Base-by-base conservation (phyloP, 1,284 basidiomycete species). In the Paramarasmius palmivorus region DNA sequence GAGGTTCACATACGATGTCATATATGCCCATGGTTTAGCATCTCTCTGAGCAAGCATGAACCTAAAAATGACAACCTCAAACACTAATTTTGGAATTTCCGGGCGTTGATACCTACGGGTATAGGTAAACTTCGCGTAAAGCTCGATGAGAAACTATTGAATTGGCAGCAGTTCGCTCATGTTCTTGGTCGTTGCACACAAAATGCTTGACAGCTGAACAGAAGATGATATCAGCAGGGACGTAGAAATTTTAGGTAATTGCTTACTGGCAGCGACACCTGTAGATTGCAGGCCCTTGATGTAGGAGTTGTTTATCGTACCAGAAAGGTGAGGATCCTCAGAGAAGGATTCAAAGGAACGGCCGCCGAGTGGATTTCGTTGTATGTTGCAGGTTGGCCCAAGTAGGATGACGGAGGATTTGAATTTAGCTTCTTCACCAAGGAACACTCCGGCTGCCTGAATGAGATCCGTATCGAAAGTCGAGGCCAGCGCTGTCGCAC, bases 341-440 rank as follows among this genome's bases (percentile, higher is more conserved):
- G 83, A 84, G 68, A 86, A 89, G 4, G 81, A 83, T 65, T 89
- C 87, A 61, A 89, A 89, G 6, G 83, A 77, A 20, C 86, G 73
- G 2, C 83, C 82, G 8, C 82, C 83, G 0, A 84, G 72, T 29
- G 83, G 83, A 7, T 73, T 73, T 15, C 86, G 77, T 61, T 86
- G 85, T 29, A 88, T 86, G 64, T 88, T 90, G 68, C 83, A 86
- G 1, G 86, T 88, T 2, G 84, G 86, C 8, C 83, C 86, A 37
- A 88, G 74, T 5, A 86, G 67, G 23, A 86, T 68, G 25, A 82
- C 79, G 1, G 83, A 82, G 0, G 83, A 82, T 61, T 84, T 85
- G 57, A 78, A 66, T 65, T 87, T 87, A 19, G 84, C 75, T 65
- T 88, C 85, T 52, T 78, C 69, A 2, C 75, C 85, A 36, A 89